Evolutionary conservation across 1,284 basidiomycete species (phyloP), one percentile per base, ranked within the genome.

Genomic region (Cryptococcus floricola): DNA sequence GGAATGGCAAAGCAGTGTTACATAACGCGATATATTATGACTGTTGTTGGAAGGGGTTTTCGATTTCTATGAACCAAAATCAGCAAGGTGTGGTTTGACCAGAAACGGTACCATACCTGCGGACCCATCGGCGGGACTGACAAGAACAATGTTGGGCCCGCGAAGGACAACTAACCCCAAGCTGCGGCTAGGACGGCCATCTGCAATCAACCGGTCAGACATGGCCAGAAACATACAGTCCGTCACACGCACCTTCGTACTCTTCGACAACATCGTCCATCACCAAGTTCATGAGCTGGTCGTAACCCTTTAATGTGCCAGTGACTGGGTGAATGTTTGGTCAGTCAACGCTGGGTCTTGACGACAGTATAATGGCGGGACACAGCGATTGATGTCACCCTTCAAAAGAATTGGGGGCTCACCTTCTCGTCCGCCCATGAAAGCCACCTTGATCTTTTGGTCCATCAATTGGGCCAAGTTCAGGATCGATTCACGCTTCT

Each of bases 381-480:
- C 19, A n/a, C 25, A 8, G 12, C 18, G 10, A 19, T 16, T 5
- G 18, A 13, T 10, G 5, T 25, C 14, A 44, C 14, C 18, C 27
- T 16, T 9, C 5, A 19, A 19, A 16, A 18, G 23, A 14, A 18
- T 16, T 47, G 34, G 23, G 23, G 7, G 74, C 81, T 49, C 63
- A 91, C 94, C 93, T 83, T 98, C 91, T 31, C 95, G 81, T 27
- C 95, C 95, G 47, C 95, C 95, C 27, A 91, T 91, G 72, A 98
- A 98, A 78, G 97, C 98, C 71, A 98, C 93, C 54, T 91, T 81
- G 72, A 98, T 90, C 62, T 85, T 83, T 77, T 94, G 87, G 77
- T 97, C 91, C 50, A 89, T 87, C 70, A 96, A 98, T 75, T 95
- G 94, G 56, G 89, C 85, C 42, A 98, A 84, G 78, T 98, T 94